phyloP scores from a whole-genome alignment of 176 grass and related monocot species.

The Puccinellia tenuiflora region DNA sequence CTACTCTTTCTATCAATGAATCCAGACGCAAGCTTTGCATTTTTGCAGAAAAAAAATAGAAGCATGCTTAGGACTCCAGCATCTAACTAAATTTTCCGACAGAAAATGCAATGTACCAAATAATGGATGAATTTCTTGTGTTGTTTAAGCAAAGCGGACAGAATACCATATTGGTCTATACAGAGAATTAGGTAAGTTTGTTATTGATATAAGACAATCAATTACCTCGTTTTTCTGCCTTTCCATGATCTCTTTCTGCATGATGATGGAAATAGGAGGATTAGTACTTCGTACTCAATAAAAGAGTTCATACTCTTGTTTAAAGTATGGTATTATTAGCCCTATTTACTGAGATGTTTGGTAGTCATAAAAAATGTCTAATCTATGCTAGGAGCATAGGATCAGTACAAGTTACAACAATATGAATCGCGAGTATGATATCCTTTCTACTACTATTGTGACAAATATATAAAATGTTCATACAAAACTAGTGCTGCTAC shows the following conservation, averaged over 20 bases:
- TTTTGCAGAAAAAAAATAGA: too few relatives aligned
- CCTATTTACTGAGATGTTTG: background rate
- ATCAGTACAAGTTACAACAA: background rate
- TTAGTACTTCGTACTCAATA: background rate
- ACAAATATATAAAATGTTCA: background rate
- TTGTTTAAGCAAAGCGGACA: background rate
- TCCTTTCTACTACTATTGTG: background rate
- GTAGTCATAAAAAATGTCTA: background rate
- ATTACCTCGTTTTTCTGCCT: constrained; percentile 79
- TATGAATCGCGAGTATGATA: background rate
- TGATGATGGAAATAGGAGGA: background rate
- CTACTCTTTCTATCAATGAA: too few relatives aligned
- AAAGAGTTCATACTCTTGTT: background rate
- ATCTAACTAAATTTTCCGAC: background rate
- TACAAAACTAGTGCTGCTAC: background rate
- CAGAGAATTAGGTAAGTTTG: background rate
- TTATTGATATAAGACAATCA: background rate
- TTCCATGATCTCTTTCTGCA: constrained; percentile 68
- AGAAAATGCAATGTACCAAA: background rate
- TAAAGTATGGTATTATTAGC: background rate
- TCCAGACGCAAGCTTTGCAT: too few relatives aligned
- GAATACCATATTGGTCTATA: background rate
- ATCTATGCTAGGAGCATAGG: background rate
- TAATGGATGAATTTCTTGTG: background rate
- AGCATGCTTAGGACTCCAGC: background rate